A percentile compares a stretch with the other conserved stretches of the same genome.
Evolutionary conservation across 2,329 filamentous ascomycete genomes (phyloP).

Genomic region (Alternaria ventricosa): DNA sequence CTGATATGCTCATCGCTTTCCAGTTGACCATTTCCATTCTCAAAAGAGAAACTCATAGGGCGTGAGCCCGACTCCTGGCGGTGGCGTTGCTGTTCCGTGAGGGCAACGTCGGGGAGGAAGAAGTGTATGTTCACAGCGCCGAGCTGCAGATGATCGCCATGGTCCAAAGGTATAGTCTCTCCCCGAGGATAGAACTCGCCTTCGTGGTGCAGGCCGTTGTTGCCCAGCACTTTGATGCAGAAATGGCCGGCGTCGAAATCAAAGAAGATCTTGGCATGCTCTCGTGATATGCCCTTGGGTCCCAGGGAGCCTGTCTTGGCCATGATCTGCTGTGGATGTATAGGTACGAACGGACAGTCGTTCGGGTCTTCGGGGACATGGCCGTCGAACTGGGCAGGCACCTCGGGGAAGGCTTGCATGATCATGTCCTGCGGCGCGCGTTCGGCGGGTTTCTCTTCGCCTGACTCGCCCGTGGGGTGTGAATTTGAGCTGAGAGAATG

Average conservation of each 20-base stretch:
- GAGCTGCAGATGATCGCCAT: constrained; percentile 73
- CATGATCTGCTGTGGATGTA: constrained; percentile 65
- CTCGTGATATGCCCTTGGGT: constrained; percentile 75
- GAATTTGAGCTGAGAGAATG: constrained; percentile 61
- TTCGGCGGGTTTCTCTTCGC: constrained; percentile 35
- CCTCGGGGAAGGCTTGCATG: constrained; percentile 45
- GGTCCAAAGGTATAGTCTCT: constrained; percentile 58
- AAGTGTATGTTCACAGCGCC: constrained; percentile 74
- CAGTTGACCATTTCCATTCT: constrained; percentile 64
- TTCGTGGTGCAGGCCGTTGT: constrained; percentile 67
- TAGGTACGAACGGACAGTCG: constrained; percentile 70
- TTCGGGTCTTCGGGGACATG: constrained; percentile 65
- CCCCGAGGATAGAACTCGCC: constrained; percentile 27
- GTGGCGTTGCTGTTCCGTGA: constrained; percentile 58
- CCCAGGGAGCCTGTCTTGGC: constrained; percentile 59
- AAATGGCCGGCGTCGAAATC: constrained; percentile 69
- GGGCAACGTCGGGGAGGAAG: constrained; percentile 62
- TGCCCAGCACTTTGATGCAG: constrained; percentile 67
- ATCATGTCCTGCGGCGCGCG: constrained; percentile 44
- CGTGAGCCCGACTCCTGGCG: constrained; percentile 59
- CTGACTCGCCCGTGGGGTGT: constrained; percentile 44
- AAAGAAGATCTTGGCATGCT: constrained; percentile 76
- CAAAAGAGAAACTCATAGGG: constrained; percentile 77
- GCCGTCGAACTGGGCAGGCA: constrained; percentile 60
- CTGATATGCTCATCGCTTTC: constrained; percentile 56